Percentiles rank a stretch among this genome's conserved stretches.
Evolutionary conservation across 495 filamentous ascomycete genomes (phyloP).

Genomic region (Staphylotrichum longicolle): DNA sequence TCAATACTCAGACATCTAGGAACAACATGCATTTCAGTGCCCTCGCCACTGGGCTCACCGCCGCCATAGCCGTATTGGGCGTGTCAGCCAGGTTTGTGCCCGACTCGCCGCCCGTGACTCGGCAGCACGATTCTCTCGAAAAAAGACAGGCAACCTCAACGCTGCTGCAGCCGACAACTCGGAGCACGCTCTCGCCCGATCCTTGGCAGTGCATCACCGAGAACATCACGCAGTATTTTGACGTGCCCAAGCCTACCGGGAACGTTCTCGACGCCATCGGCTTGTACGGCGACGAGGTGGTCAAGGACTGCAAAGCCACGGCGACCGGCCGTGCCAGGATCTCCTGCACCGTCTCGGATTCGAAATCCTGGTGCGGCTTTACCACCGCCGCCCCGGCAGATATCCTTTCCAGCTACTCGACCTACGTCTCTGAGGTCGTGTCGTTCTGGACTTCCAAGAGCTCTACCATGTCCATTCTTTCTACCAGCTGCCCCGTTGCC

Average conservation of each 20-base stretch:
- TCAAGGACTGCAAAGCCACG: not conserved
- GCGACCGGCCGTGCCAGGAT: not conserved
- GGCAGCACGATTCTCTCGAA: not conserved
- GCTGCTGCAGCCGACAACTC: not conserved
- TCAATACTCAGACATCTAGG: too few relatives aligned
- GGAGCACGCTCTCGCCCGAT: not conserved
- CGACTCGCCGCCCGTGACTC: not conserved
- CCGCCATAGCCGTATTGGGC: not conserved
- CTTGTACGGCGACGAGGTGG: not conserved
- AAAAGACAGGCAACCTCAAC: not conserved
- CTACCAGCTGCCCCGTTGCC: constrained; percentile 6
- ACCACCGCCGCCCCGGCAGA: not conserved
- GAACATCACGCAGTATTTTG: constrained; percentile 9
- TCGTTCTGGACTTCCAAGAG: constrained; percentile 4
- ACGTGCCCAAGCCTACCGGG: constrained; percentile 2
- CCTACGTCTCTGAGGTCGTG: not conserved
- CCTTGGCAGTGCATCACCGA: constrained; percentile 9
- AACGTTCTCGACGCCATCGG: not conserved
- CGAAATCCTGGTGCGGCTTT: constrained; percentile 1
- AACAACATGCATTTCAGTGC: not conserved
- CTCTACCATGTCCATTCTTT: not conserved
- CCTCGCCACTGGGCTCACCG: not conserved
- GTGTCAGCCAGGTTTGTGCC: not conserved
- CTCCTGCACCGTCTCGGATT: not conserved
- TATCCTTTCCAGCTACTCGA: not conserved